A percentile compares a stretch with the other conserved stretches of the same genome.
Evolutionary conservation across 2,329 filamentous ascomycete species (phyloP).

Genomic region (Magnaporthiopsis rhizophila): DNA sequence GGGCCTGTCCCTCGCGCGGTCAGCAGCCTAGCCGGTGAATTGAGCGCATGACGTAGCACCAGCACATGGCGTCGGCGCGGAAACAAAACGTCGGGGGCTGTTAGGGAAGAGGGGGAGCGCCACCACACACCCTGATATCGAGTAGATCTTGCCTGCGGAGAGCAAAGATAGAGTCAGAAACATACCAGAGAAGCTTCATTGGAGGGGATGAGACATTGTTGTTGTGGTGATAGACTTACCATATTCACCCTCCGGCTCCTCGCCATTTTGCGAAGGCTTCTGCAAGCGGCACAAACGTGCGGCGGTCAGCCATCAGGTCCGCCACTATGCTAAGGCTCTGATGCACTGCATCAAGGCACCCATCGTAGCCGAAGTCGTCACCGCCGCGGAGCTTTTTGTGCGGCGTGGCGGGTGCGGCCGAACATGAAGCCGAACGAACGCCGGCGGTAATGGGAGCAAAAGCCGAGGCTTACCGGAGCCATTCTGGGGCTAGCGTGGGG

Average conservation of each 20-base stretch:
- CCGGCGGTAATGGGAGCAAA: neutral
- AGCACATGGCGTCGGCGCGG: neutral
- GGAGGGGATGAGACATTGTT: neutral
- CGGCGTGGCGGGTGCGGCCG: too few species aligned
- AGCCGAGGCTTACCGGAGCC: constrained; percentile 8
- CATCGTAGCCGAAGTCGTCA: neutral
- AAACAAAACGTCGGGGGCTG: neutral
- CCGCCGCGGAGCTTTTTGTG: neutral
- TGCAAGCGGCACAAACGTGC: neutral
- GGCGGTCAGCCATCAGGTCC: neutral
- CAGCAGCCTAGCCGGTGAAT: neutral
- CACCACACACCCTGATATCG: constrained; percentile 63
- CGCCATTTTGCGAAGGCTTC: constrained; percentile 8
- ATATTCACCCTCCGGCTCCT: constrained; percentile 6
- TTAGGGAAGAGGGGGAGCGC: constrained; percentile 55
- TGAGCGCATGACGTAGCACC: neutral
- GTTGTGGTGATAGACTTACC: constrained; percentile 3
- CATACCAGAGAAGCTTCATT: neutral
- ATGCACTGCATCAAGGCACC: neutral
- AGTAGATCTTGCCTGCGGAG: constrained; percentile 18
- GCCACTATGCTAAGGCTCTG: neutral
- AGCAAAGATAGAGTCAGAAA: constrained; percentile 5
- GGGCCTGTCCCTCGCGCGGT: constrained; percentile 43
- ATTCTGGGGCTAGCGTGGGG: neutral
- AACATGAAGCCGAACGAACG: neutral